Evolutionary conservation across 2,329 filamentous ascomycete genomes (phyloP).

Genomic region (Sporothrix humicola): DNA sequence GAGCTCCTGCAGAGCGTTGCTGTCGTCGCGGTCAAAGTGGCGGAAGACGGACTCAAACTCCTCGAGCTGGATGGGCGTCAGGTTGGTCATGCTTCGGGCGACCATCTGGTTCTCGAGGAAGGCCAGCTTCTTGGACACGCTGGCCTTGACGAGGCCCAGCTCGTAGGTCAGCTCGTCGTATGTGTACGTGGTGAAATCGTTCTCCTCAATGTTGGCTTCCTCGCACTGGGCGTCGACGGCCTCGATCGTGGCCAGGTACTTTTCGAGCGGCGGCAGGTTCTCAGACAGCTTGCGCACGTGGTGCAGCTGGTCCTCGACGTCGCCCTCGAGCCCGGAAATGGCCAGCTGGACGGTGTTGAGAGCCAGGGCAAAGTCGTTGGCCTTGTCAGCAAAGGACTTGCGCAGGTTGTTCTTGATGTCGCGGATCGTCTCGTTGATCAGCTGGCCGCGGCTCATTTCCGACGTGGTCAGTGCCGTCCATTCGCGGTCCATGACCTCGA

Average conservation of each 20-base stretch:
- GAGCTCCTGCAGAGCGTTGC: slow-evolving; percentile 87
- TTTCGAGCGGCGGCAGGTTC: slow-evolving; percentile 86
- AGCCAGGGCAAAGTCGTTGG: slow-evolving; percentile 95
- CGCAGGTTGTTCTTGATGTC: slow-evolving; percentile 97
- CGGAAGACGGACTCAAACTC: slow-evolving; percentile 98
- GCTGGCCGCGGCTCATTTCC: slow-evolving; percentile 85
- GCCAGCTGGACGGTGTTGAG: slow-evolving; percentile 93
- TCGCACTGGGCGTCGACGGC: slow-evolving; percentile 85
- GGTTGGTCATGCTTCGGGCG: slow-evolving; percentile 96
- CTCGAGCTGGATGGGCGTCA: slow-evolving; percentile 96
- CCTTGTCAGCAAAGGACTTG: slow-evolving; percentile 94
- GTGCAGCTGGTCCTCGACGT: slow-evolving; percentile 90
- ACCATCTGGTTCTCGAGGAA: slow-evolving; percentile 99
- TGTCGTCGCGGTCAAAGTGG: slow-evolving; percentile 93
- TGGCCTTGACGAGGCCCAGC: slow-evolving; percentile 85
- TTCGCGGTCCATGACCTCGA: slow-evolving; percentile 80
- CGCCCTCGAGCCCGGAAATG: slow-evolving; percentile 95
- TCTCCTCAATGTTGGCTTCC: slow-evolving; percentile 98
- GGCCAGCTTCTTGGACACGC: slow-evolving; percentile 92
- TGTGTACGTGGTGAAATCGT: slow-evolving; percentile 99
- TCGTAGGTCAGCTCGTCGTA: slow-evolving; percentile 97
- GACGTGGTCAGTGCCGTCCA: slow-evolving; percentile 81
- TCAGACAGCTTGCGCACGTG: slow-evolving; percentile 86
- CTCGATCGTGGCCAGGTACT: slow-evolving; percentile 86
- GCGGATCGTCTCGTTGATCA: slow-evolving; percentile 97